Conservation (phyloP, 495 filamentous ascomycete species). For the Xylaria curta region DNA sequence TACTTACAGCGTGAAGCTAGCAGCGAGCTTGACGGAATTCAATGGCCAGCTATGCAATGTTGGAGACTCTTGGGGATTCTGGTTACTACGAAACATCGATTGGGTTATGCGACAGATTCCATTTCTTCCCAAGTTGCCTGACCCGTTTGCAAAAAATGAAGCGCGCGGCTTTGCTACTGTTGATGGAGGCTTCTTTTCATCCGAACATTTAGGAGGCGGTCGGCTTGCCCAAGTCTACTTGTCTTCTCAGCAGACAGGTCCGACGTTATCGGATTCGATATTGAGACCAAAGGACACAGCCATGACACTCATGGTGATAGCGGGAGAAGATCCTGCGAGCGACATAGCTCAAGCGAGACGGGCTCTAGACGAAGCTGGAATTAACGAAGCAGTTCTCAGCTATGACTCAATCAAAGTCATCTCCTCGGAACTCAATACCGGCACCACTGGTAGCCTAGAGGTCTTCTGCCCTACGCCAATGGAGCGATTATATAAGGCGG, state of each 20-base stretch:
- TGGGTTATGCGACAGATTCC: conserved; percentile 28
- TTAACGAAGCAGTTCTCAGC: conserved; percentile 11
- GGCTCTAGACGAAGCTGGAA: conserved; percentile 8
- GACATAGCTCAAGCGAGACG: conserved; percentile 19
- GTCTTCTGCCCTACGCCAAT: conserved; percentile 15
- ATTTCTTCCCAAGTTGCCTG: conserved; percentile 17
- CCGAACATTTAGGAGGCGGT: conserved; percentile 33
- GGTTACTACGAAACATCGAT: conserved; percentile 29
- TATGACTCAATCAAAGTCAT: conserved; percentile 16
- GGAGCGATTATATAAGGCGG: background rate
- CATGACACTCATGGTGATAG: conserved; percentile 30
- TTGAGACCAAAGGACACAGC: conserved; percentile 24
- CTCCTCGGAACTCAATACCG: background rate
- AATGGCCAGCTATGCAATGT: conserved; percentile 40
- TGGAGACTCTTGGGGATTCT: conserved; percentile 26
- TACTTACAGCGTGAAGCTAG: conserved; percentile 31
- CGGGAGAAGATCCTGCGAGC: conserved; percentile 1
- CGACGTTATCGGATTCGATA: conserved; percentile 33
- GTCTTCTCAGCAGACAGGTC: conserved; percentile 18
- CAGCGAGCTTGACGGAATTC: conserved; percentile 33
- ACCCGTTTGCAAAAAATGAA: conserved; percentile 27
- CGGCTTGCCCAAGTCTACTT: conserved; percentile 39
- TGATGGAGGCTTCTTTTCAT: conserved; percentile 35
- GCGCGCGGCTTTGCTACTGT: conserved; percentile 32
- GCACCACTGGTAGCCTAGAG: background rate